These are phyloP conservation scores for Colletotrichum navitas DNA, from an alignment of 2,329 filamentous ascomycete genomes.

Conservation along the genomic window DNA sequence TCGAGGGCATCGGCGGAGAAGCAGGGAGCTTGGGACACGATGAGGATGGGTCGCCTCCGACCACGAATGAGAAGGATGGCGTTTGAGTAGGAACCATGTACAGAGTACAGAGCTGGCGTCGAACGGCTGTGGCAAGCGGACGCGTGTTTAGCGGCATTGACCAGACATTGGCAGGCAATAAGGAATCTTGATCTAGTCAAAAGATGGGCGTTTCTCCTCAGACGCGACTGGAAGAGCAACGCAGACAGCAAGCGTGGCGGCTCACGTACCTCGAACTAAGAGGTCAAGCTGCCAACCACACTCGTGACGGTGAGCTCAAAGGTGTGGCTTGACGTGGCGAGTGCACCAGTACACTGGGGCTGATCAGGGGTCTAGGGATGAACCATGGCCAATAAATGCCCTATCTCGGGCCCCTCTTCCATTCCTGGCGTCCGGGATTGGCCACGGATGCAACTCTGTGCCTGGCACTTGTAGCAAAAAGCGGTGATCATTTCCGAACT, in stretches of 20 bases:
- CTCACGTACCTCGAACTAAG: neutral
- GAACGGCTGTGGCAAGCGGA: conserved; percentile 31
- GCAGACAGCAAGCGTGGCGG: neutral
- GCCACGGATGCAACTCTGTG: conserved; percentile 30
- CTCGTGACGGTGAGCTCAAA: neutral
- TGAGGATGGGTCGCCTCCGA: neutral
- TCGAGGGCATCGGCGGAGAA: neutral
- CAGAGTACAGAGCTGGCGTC: conserved; percentile 23
- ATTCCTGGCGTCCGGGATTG: conserved; percentile 11
- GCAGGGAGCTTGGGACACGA: neutral
- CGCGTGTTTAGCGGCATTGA: conserved; percentile 23
- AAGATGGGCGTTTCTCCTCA: neutral
- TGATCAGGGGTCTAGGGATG: neutral
- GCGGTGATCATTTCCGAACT: conserved; percentile 40
- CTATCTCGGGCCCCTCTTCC: conserved; percentile 11
- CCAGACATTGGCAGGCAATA: conserved; percentile 18
- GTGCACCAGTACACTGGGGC: conserved; percentile 10
- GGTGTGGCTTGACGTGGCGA: conserved; percentile 40
- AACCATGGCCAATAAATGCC: conserved; percentile 23
- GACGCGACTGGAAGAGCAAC: neutral
- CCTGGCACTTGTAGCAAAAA: conserved; percentile 29
- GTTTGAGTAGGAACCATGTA: conserved; percentile 13
- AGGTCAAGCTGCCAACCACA: neutral
- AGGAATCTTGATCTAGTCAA: conserved; percentile 8
- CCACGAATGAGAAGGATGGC: conserved; percentile 2